Percentiles rank a stretch among this genome's conserved stretches.
Evolutionary conservation across 2,329 filamentous ascomycete genomes (phyloP).

Genomic region (Fusarium sambucinum): DNA sequence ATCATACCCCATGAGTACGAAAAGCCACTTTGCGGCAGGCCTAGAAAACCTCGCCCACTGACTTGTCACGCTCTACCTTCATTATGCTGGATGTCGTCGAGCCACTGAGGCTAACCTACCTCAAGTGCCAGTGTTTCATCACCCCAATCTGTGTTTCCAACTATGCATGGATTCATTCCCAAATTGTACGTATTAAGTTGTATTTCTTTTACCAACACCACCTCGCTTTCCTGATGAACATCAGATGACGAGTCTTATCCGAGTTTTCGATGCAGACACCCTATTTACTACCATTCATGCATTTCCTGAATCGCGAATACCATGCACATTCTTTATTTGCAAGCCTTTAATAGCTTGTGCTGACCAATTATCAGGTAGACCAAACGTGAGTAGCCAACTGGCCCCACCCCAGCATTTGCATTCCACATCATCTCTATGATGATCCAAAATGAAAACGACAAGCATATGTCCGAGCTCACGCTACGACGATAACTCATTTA

Average conservation of each 20-base stretch:
- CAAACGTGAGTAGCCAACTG: conserved; percentile 45
- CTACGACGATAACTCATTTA: conserved; percentile 58
- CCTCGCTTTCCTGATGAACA: conserved; percentile 55
- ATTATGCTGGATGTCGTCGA: conserved; percentile 19
- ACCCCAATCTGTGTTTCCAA: too few species aligned
- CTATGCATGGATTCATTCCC: not conserved
- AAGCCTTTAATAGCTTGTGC: conserved; percentile 23
- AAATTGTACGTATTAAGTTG: conserved; percentile 32
- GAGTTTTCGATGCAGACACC: conserved; percentile 78
- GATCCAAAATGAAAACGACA: conserved; percentile 89
- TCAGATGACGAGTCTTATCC: conserved; percentile 85
- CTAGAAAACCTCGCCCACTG: conserved; percentile 99
- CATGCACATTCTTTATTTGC: conserved; percentile 13
- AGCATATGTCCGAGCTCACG: conserved; percentile 95
- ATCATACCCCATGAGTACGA: conserved; percentile 75
- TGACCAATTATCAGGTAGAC: conserved; percentile 37
- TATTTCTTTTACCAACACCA: conserved; percentile 20
- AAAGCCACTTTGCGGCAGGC: conserved; percentile 95
- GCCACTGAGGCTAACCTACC: conserved; percentile 40
- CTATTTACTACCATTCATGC: conserved; percentile 79
- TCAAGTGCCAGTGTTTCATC: conserved; percentile 35
- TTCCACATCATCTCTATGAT: conserved; percentile 69
- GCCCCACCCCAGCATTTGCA: conserved; percentile 19
- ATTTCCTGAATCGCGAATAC: conserved; percentile 58
- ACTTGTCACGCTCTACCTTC: conserved; percentile 55